Base-by-base conservation (phyloP, 495 filamentous ascomycete species). In the Thermothielavioides terrestris region DNA sequence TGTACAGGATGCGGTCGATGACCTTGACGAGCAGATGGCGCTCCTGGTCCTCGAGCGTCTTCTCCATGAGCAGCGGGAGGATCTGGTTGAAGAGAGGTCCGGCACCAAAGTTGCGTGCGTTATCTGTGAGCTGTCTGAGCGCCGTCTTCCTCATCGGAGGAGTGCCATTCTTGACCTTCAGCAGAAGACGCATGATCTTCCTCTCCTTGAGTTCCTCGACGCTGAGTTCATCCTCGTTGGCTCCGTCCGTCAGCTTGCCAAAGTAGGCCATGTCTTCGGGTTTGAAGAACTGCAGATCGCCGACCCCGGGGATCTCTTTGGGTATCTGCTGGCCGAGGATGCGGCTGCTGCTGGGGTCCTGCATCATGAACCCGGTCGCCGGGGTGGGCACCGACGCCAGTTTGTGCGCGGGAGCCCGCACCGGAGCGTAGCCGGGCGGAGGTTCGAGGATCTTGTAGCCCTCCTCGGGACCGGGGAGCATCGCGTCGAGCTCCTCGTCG, bases 81-180 rank as follows among this genome's bases (percentile, higher is more conserved):
- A 99, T 97, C 67, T 99, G 94, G 68, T 96, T 94, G 74, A 99
- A 99, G 8, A 97, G 77, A 25, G 94, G 78, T 0, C 88, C 91
- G 27, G 94, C 89, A 38, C 94, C 94, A 62, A 99, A 97, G 70
- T 95, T 88, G 17, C 91, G 83, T 31, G 94, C 94, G 66, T 96
- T 97, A 62, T 99, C 94, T 22, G 94, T 99, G 43, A 99, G 80
- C 62, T 97, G 94, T 66, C 94, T 84, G 52, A 99, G 78, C n/a
- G 94, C 94, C 36, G 94, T 97, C 77, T 99, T 99, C 69, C 94
- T 77, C 94, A 97, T 97, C 2, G 94, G 90, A 40, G 94, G 94
- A 26, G 94, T 97, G 50, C 94, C 94, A 65, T 99, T 99, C 79
- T 99, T 99, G 72, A 99, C 91, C 70, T 97, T 99, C 46, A 99